Conservation (phyloP, 192 early-diverging fungal species). For the Umbelopsis sp. region DNA sequence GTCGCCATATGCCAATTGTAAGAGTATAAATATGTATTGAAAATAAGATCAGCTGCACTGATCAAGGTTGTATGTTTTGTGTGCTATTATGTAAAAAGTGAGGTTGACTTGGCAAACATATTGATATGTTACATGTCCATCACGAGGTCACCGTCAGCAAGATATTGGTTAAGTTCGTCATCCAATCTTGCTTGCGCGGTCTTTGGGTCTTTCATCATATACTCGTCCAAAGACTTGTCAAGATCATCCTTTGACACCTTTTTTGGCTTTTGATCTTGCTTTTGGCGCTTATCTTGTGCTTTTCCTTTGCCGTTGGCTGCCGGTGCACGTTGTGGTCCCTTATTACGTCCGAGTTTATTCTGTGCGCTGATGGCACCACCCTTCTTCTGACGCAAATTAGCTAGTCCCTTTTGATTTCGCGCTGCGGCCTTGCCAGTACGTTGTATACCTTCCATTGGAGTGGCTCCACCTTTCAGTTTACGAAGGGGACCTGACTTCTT, state of each 20-base stretch:
- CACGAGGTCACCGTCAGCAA: slow-evolving; percentile 26
- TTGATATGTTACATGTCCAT: slow-evolving; percentile 5
- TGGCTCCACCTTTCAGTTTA: neutral
- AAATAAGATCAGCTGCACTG: slow-evolving; percentile 11
- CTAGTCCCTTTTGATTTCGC: neutral
- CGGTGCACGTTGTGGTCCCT: neutral
- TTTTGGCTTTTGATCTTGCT: slow-evolving; percentile 9
- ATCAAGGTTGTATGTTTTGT: neutral
- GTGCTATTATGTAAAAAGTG: neutral
- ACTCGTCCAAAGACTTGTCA: slow-evolving; percentile 35
- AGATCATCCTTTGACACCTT: slow-evolving; percentile 25
- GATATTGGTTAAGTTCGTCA: slow-evolving; percentile 37
- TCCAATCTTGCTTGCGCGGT: slow-evolving; percentile 35
- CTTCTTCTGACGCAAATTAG: neutral
- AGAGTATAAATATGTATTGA: slow-evolving; percentile 15
- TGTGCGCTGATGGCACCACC: neutral
- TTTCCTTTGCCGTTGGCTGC: neutral
- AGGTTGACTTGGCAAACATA: neutral
- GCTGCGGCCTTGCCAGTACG: neutral
- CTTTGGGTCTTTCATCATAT: slow-evolving; percentile 44
- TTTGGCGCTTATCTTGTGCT: neutral
- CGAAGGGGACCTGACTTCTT: neutral
- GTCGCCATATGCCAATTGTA: neutral
- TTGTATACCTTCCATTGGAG: slow-evolving; percentile 24
- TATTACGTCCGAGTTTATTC: neutral